phyloP scores from a whole-genome alignment of 1,139 yeast genomes.

The Geotrichum cucujoidarum region DNA sequence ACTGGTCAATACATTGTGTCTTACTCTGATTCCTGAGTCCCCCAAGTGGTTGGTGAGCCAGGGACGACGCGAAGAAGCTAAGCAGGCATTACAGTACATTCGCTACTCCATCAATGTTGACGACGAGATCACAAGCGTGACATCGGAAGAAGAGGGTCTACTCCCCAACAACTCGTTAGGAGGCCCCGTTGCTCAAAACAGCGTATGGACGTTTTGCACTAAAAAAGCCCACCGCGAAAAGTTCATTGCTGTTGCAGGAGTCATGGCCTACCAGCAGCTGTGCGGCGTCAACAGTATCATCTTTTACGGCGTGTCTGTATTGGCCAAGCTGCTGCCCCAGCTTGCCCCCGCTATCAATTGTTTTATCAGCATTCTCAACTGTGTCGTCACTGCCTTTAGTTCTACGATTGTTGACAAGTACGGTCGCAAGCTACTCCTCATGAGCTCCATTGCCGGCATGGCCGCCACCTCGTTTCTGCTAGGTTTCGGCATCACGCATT shows the following conservation, averaged over 20 bases:
- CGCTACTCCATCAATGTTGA: slow-evolving; percentile 32
- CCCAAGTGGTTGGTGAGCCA: slow-evolving; percentile 68
- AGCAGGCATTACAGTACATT: slow-evolving; percentile 34
- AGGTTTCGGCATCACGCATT: slow-evolving; percentile 57
- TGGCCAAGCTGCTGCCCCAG: slow-evolving; percentile 63
- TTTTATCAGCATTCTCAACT: slow-evolving; percentile 66
- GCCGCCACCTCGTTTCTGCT: slow-evolving; percentile 58
- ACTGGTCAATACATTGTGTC: slow-evolving; percentile 43
- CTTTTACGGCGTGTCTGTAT: slow-evolving; percentile 83
- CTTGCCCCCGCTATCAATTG: slow-evolving; percentile 69
- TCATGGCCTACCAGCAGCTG: slow-evolving; percentile 83
- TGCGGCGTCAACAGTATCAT: slow-evolving; percentile 90
- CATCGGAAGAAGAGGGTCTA: slow-evolving; percentile 9
- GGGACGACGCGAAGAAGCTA: slow-evolving; percentile 39
- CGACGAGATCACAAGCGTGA: slow-evolving; percentile 24
- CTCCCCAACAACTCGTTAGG: not conserved
- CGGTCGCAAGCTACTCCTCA: slow-evolving; percentile 72
- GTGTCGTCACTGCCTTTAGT: slow-evolving; percentile 62
- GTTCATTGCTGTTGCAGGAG: slow-evolving; percentile 60
- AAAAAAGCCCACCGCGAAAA: slow-evolving; percentile 53
- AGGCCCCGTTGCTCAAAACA: slow-evolving; percentile 1
- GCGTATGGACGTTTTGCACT: slow-evolving; percentile 44
- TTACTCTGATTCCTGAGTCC: slow-evolving; percentile 59
- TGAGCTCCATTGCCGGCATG: slow-evolving; percentile 65
- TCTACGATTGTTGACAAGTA: slow-evolving; percentile 67